Evolutionary conservation across 352 stramenopile genomes (phyloP).

Genomic region (Pythium apleroticum): DNA sequence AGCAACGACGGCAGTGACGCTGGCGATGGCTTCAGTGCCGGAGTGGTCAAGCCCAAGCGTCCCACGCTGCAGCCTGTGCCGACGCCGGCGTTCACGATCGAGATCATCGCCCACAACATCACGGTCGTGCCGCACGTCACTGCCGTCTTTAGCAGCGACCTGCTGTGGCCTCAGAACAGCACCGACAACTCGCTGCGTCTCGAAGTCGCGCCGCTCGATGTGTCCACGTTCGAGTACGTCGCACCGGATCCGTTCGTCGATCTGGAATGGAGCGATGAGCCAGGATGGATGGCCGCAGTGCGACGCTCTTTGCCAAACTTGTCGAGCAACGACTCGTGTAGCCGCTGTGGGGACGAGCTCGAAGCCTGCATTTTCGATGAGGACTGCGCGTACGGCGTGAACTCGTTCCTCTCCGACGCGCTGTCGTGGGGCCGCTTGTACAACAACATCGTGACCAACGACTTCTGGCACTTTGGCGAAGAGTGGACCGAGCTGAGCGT

Average conservation of each 20-base stretch:
- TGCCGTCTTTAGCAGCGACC: slow-evolving; percentile 1
- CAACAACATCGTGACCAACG: not conserved
- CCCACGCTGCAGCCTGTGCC: slow-evolving; percentile 4
- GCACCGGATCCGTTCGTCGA: slow-evolving; percentile 34
- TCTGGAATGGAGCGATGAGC: slow-evolving; percentile 36
- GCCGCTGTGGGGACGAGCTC: slow-evolving; percentile 20
- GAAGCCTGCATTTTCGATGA: slow-evolving; percentile 30
- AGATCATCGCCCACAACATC: slow-evolving; percentile 19
- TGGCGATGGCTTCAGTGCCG: not conserved
- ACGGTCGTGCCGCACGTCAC: slow-evolving; percentile 10
- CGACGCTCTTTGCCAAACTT: slow-evolving; percentile 1
- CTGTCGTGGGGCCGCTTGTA: slow-evolving; percentile 7
- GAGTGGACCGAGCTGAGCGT: not conserved
- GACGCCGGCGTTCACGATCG: slow-evolving; percentile 1
- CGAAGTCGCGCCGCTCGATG: slow-evolving; percentile 29
- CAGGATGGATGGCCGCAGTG: slow-evolving; percentile 5
- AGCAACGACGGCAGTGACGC: not conserved
- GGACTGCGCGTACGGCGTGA: slow-evolving; percentile 42
- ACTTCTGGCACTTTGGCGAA: not conserved
- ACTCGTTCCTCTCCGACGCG: slow-evolving; percentile 28
- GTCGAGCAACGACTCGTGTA: slow-evolving; percentile 22
- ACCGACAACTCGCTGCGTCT: slow-evolving; percentile 15
- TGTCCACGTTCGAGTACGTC: slow-evolving; percentile 43
- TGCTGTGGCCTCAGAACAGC: slow-evolving; percentile 3
- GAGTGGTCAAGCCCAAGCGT: not conserved